A percentile compares a stretch with the other conserved stretches of the same genome.
phyloP scores from a whole-genome alignment of 306 rosid genomes.

The Vigna unguiculata region DNA sequence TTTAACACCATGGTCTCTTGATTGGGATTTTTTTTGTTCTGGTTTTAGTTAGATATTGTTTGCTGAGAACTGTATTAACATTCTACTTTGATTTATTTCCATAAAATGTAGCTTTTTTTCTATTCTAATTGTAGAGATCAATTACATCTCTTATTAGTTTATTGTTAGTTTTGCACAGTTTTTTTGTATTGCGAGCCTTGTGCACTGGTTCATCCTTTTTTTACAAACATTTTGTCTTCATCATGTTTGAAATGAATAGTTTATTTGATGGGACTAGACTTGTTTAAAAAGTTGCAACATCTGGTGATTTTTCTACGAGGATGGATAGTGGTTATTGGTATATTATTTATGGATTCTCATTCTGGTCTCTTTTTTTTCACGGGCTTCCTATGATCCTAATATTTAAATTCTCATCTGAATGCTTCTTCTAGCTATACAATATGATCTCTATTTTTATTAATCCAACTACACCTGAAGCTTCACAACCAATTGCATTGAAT shows the following conservation, averaged over 20 bases:
- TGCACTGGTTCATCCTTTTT: neutral
- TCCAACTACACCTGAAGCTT: constrained; percentile 26
- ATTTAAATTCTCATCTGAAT: constrained; percentile 28
- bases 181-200: constrained; percentile 4
- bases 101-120: constrained; percentile 20
- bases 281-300: constrained; percentile 13
- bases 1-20: constrained; percentile 16
- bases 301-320: constrained; percentile 29
- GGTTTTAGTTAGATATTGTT: neutral
- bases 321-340: constrained; percentile 7
- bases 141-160: constrained; percentile 8
- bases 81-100: neutral
- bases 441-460: neutral
- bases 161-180: neutral
- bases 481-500: constrained; percentile 1
- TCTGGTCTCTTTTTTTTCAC: neutral
- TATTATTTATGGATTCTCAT: neutral
- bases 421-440: constrained; percentile 32
- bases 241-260: neutral
- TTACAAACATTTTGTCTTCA: neutral
- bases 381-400: constrained; percentile 10
- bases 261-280: constrained; percentile 19
- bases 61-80: neutral
- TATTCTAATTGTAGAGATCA: constrained; percentile 17
- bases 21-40: neutral